Evolutionary conservation across 2,329 filamentous ascomycete genomes (phyloP).

Genomic region (Pseudogymnoascus sp.): DNA sequence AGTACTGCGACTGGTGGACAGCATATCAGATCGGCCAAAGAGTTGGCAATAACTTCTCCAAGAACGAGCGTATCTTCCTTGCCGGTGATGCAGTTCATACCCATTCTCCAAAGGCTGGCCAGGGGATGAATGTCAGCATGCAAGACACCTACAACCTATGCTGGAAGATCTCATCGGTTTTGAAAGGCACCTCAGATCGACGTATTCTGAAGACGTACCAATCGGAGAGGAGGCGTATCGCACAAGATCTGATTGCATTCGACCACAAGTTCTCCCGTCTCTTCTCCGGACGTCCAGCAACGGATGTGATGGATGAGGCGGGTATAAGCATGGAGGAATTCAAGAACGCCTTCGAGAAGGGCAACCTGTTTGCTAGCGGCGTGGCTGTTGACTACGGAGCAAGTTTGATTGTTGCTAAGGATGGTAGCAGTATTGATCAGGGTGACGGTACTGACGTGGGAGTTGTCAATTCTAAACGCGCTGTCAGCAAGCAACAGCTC

Average conservation of each 20-base stretch:
- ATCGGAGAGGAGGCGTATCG: constrained; percentile 45
- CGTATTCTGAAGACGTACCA: constrained; percentile 44
- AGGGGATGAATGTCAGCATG: constrained; percentile 46
- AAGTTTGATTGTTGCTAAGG: constrained; percentile 48
- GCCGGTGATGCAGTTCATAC: constrained; percentile 51
- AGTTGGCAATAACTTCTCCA: constrained; percentile 49
- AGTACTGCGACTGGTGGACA: constrained; percentile 60
- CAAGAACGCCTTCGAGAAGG: constrained; percentile 51
- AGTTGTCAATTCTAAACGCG: constrained; percentile 14
- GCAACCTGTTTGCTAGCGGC: constrained; percentile 51
- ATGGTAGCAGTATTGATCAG: constrained; percentile 34
- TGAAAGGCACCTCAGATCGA: constrained; percentile 35
- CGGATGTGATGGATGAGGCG: constrained; percentile 31
- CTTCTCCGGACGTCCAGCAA: constrained; percentile 49
- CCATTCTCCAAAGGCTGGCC: constrained; percentile 53
- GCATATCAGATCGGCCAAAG: constrained; percentile 62
- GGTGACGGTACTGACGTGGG: constrained; percentile 40
- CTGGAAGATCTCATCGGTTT: constrained; percentile 45
- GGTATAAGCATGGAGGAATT: constrained; percentile 56
- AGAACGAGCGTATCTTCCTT: constrained; percentile 53
- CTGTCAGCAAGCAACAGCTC: constrained; percentile 26
- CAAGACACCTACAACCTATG: constrained; percentile 53
- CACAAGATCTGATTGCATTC: constrained; percentile 55
- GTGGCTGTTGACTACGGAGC: constrained; percentile 50
- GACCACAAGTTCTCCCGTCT: constrained; percentile 48